Conservation (phyloP, 1,284 basidiomycete genomes). For the Ceratobasidium theobromae region DNA sequence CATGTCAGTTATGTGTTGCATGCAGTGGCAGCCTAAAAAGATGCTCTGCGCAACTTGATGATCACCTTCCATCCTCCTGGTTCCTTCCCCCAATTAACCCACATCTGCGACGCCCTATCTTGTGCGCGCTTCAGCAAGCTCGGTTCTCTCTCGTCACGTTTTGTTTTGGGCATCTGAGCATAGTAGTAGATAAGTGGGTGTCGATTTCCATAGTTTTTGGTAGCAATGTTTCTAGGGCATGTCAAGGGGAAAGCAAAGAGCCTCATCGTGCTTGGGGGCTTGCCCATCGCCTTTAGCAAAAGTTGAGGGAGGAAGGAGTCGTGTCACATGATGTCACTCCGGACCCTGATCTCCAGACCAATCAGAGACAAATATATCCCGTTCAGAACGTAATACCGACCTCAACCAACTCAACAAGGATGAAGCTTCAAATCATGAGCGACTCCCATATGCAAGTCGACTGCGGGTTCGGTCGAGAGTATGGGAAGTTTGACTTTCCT, state of each 20-base stretch:
- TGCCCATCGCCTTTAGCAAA: constrained; percentile 1
- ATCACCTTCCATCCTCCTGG: constrained; percentile 36
- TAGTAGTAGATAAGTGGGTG: constrained; percentile 36
- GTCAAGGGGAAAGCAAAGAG: constrained; percentile 34
- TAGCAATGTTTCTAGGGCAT: constrained; percentile 3
- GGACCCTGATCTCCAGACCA: not conserved
- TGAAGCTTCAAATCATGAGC: constrained; percentile 40
- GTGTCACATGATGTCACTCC: constrained; percentile 13
- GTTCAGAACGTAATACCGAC: not conserved
- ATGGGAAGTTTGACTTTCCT: constrained; percentile 43
- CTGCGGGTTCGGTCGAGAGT: constrained; percentile 35
- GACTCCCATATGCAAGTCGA: constrained; percentile 47
- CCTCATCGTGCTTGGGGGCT: constrained; percentile 32
- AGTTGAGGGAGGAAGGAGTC: not conserved
- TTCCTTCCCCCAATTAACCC: constrained; percentile 35
- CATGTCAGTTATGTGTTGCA: not conserved
- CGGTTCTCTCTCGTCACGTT: not conserved
- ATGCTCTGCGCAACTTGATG: constrained; percentile 32
- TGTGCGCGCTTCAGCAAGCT: constrained; percentile 22
- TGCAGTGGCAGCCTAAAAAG: not conserved
- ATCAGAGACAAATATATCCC: not conserved
- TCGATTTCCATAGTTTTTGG: constrained; percentile 3
- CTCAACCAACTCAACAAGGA: not conserved
- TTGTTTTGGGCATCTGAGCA: constrained; percentile 33
- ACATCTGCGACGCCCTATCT: constrained; percentile 31